Evolutionary conservation across 2,329 filamentous ascomycete genomes (phyloP).

Genomic region (Fusarium buxicola): DNA sequence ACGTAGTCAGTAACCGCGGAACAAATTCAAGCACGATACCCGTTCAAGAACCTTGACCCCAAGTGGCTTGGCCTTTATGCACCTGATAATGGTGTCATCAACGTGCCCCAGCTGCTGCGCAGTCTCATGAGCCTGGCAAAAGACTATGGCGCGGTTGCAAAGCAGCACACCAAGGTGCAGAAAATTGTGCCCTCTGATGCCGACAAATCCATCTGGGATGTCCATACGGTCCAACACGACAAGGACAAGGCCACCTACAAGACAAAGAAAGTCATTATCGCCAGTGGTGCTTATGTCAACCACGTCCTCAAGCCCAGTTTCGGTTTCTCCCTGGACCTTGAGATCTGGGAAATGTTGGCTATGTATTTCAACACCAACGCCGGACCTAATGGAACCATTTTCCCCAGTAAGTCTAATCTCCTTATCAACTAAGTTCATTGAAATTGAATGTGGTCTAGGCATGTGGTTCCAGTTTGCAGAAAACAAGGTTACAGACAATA

Average conservation of each 20-base stretch:
- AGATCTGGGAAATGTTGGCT: slow-evolving; percentile 37
- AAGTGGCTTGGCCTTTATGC: slow-evolving; percentile 19
- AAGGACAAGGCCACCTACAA: neutral
- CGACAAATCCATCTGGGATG: slow-evolving; percentile 16
- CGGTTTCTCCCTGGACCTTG: slow-evolving; percentile 16
- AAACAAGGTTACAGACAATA: neutral
- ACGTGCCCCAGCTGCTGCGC: slow-evolving; percentile 17
- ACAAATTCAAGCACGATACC: slow-evolving; percentile 21
- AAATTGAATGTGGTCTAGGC: neutral
- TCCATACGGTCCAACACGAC: slow-evolving; percentile 4
- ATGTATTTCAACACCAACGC: slow-evolving; percentile 32
- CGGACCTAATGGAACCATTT: slow-evolving; percentile 30
- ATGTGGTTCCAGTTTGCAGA: slow-evolving; percentile 32
- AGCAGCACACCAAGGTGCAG: slow-evolving; percentile 24
- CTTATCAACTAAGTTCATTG: accelerated
- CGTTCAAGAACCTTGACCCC: slow-evolving; percentile 14
- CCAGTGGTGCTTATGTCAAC: slow-evolving; percentile 23
- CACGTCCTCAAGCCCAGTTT: slow-evolving; percentile 29
- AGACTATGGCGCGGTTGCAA: slow-evolving; percentile 21
- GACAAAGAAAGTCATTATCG: slow-evolving; percentile 25
- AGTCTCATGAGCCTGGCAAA: slow-evolving; percentile 19
- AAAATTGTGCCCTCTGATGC: slow-evolving; percentile 7
- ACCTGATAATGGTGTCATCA: slow-evolving; percentile 29
- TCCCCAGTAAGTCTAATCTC: slow-evolving; percentile 8
- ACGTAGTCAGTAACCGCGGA: neutral